Percentiles rank a stretch among this genome's conserved stretches.
Evolutionary conservation across 768 basidiomycete genomes (phyloP).

Genomic region (Boletus rubescentipes): DNA sequence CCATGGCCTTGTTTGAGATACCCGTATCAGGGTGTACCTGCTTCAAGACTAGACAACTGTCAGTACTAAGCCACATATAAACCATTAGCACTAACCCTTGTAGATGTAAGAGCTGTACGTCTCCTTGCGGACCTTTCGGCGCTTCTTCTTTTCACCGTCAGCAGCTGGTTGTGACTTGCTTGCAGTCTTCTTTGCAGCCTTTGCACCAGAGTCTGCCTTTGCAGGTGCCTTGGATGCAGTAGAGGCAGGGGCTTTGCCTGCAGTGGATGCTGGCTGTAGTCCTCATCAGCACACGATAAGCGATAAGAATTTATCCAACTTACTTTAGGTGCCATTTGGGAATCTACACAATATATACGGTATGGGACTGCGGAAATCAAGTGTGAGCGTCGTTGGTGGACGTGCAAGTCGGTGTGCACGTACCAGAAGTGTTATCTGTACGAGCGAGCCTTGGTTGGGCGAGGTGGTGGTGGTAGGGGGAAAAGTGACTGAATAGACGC

Average conservation of each 20-base stretch:
- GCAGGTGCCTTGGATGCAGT: conserved; percentile 61
- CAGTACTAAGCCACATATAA: background rate
- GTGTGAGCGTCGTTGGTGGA: conserved; percentile 14
- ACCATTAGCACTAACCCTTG: conserved; percentile 50
- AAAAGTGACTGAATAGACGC: conserved; percentile 28
- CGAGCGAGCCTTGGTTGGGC: conserved; percentile 14
- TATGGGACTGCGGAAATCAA: conserved; percentile 24
- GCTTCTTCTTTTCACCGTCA: conserved; percentile 76
- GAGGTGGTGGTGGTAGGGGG: conserved; percentile 32
- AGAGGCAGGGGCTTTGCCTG: conserved; percentile 45
- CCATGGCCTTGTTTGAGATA: conserved; percentile 90
- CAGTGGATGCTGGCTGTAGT: conserved; percentile 41
- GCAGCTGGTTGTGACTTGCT: conserved; percentile 51
- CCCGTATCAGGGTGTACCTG: conserved; percentile 93
- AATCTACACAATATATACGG: conserved; percentile 32
- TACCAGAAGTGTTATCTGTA: conserved; percentile 26
- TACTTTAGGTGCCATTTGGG: conserved; percentile 40
- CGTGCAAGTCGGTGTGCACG: conserved; percentile 5
- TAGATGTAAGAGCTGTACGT: conserved; percentile 86
- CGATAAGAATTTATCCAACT: conserved; percentile 9
- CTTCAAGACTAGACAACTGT: conserved; percentile 61
- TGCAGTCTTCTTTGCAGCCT: conserved; percentile 62
- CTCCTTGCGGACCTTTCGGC: conserved; percentile 77
- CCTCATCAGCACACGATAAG: conserved; percentile 9
- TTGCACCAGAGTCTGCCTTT: conserved; percentile 39